A percentile compares a stretch with the other conserved stretches of the same genome.
Evolutionary conservation across 177 flowering plant genomes (phyloP).

Genomic region (Telopea speciosissima): DNA sequence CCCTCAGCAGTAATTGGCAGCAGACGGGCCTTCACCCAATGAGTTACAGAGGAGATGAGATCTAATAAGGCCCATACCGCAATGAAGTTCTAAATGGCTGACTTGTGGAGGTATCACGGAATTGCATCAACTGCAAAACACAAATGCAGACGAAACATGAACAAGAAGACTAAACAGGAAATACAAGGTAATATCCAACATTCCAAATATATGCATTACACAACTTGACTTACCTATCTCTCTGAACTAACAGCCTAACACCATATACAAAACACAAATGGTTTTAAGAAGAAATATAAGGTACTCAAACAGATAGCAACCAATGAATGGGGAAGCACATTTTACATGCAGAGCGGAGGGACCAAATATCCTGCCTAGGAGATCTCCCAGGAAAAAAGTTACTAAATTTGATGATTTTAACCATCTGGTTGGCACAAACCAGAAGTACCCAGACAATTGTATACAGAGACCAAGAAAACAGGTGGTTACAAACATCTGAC

Average conservation of each 20-base stretch:
- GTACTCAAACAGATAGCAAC: neutral
- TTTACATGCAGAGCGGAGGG: no score
- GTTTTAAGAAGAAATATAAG: neutral
- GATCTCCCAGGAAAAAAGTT: no score
- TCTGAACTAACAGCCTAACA: neutral
- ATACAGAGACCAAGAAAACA: neutral
- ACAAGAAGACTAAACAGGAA: neutral
- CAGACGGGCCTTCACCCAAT: no score
- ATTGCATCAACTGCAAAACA: slow-evolving; percentile 9
- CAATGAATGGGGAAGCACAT: no score
- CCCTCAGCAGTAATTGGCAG: no score
- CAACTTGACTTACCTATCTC: neutral
- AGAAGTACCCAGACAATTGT: neutral
- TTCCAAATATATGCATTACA: neutral
- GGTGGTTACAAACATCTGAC: neutral
- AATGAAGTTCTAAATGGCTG: slow-evolving; percentile 10
- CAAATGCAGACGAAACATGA: neutral
- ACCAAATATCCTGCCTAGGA: no score
- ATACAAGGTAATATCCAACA: neutral
- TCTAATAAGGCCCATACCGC: slow-evolving; percentile 12
- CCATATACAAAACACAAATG: neutral
- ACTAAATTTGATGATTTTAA: no score
- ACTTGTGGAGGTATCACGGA: slow-evolving; percentile 3
- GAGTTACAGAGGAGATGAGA: neutral
- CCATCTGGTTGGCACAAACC: neutral